A percentile compares a stretch with the other conserved stretches of the same genome.
Evolutionary conservation across 352 stramenopile species (phyloP).

Genomic region (Hyaloperonospora brassicae): DNA sequence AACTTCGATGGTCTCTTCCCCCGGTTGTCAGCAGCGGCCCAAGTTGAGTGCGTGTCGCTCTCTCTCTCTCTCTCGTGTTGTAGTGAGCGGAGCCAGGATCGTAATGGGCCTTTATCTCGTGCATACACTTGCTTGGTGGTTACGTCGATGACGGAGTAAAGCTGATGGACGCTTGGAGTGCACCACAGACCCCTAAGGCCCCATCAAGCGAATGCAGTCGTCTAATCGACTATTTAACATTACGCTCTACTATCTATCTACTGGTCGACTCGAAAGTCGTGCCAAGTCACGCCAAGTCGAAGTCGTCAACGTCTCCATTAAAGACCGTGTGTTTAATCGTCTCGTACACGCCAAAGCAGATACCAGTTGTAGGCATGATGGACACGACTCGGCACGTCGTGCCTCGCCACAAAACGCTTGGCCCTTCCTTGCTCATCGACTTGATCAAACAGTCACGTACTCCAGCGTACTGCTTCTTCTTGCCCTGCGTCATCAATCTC

Average conservation of each 20-base stretch:
- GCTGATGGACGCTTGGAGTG: too few relatives aligned
- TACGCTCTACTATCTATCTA: too few relatives aligned
- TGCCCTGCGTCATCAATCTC: constrained; percentile 78
- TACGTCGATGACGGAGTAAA: too few relatives aligned
- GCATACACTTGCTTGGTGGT: too few relatives aligned
- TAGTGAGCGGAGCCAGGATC: too few relatives aligned
- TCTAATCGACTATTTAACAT: too few relatives aligned
- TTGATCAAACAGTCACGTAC: constrained; percentile 51
- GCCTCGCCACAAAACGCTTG: constrained; percentile 61
- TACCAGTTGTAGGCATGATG: constrained; percentile 70
- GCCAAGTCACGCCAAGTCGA: constrained; percentile 41
- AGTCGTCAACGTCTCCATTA: constrained; percentile 55
- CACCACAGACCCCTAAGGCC: too few relatives aligned
- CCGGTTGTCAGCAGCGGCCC: too few relatives aligned
- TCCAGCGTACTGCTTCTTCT: constrained; percentile 51
- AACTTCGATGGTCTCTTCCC: not conserved
- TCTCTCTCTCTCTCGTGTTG: too few relatives aligned
- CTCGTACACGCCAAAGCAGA: constrained; percentile 85
- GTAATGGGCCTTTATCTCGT: too few relatives aligned
- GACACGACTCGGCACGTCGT: constrained; percentile 55
- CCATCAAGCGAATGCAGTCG: too few relatives aligned
- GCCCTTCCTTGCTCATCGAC: constrained; percentile 48
- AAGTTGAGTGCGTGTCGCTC: not conserved
- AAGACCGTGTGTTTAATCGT: constrained; percentile 70
- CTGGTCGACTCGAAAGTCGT: not conserved